phyloP scores from a whole-genome alignment of 2,329 filamentous ascomycete genomes.

The Clonostachys rhizophaga region DNA sequence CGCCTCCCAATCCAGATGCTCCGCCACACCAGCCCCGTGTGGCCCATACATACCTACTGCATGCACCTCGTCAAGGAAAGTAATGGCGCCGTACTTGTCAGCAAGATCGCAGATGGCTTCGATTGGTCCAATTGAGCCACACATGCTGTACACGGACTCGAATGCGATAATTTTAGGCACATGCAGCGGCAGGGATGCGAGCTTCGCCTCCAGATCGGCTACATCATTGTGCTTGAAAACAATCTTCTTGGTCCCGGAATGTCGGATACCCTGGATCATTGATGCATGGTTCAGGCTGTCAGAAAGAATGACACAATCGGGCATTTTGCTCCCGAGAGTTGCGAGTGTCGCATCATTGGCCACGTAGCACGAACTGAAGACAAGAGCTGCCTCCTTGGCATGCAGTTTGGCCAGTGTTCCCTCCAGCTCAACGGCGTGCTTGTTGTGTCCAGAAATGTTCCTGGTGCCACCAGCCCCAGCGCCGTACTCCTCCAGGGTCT shows the following conservation, averaged over 20 bases:
- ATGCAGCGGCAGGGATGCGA: slow-evolving; percentile 79
- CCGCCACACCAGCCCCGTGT: slow-evolving; percentile 89
- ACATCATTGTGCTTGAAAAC: slow-evolving; percentile 99
- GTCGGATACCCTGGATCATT: slow-evolving; percentile 98
- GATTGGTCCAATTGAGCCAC: slow-evolving; percentile 93
- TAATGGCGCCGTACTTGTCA: slow-evolving; percentile 95
- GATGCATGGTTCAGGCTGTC: slow-evolving; percentile 97
- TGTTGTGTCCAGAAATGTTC: slow-evolving; percentile 97
- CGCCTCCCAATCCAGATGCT: slow-evolving; percentile 91
- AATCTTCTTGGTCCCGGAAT: slow-evolving; percentile 94
- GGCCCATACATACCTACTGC: slow-evolving; percentile 99
- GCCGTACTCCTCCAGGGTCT: slow-evolving; percentile 90
- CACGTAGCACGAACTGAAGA: slow-evolving; percentile 97
- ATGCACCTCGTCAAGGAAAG: slow-evolving; percentile 97
- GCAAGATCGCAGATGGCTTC: slow-evolving; percentile 93
- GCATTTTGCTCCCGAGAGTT: slow-evolving; percentile 93
- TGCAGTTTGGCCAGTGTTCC: slow-evolving; percentile 80
- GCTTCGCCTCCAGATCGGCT: slow-evolving; percentile 85
- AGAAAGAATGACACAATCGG: slow-evolving; percentile 95
- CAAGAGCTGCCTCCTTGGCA: slow-evolving; percentile 84
- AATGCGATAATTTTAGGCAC: slow-evolving; percentile 98
- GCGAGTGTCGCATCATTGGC: slow-evolving; percentile 96
- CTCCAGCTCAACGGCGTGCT: slow-evolving; percentile 85
- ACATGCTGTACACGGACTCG: slow-evolving; percentile 99
- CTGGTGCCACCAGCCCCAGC: slow-evolving; percentile 92